phyloP scores from a whole-genome alignment of 805 yeast genomes.

The Candida khao-thaluensis region DNA sequence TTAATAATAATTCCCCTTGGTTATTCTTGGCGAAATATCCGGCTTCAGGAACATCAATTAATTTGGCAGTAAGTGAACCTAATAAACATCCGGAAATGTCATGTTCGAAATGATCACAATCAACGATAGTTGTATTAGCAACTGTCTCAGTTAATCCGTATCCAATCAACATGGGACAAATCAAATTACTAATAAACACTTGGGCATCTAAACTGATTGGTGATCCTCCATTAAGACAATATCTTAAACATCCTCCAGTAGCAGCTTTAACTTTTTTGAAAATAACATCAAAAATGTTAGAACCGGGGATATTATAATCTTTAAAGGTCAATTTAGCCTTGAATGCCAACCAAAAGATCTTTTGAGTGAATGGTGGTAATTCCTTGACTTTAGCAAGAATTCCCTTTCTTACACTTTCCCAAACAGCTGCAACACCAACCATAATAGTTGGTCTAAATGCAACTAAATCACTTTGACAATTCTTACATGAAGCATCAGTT shows the following conservation, averaged over 20 bases:
- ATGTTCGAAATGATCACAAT: slow-evolving; percentile 62
- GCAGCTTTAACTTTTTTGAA: slow-evolving; percentile 90
- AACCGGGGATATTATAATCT: slow-evolving; percentile 71
- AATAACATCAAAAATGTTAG: slow-evolving; percentile 67
- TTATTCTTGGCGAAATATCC: slow-evolving; percentile 86
- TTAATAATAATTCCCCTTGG: slow-evolving; percentile 89
- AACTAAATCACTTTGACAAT: slow-evolving; percentile 85
- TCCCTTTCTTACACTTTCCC: slow-evolving; percentile 96
- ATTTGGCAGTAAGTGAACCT: slow-evolving; percentile 81
- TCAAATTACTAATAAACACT: slow-evolving; percentile 66
- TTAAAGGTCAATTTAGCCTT: slow-evolving; percentile 66
- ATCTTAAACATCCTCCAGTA: slow-evolving; percentile 85
- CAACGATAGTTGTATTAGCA: slow-evolving; percentile 77
- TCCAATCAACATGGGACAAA: slow-evolving; percentile 88
- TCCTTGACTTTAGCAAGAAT: slow-evolving; percentile 71
- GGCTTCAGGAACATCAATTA: slow-evolving; percentile 87
- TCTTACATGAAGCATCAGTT: slow-evolving; percentile 74
- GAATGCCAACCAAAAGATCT: slow-evolving; percentile 86
- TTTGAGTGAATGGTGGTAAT: slow-evolving; percentile 65
- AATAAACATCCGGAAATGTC: slow-evolving; percentile 82
- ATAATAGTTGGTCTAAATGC: slow-evolving; percentile 87
- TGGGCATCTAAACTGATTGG: slow-evolving; percentile 83
- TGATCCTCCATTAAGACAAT: slow-evolving; percentile 87
- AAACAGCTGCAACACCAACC: slow-evolving; percentile 99
- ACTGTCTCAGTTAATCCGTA: slow-evolving; percentile 96